Evolutionary conservation across 345 rosid genomes (phyloP), one percentile per base, ranked within the genome.

Genomic region (Arabidopsis thaliana): DNA sequence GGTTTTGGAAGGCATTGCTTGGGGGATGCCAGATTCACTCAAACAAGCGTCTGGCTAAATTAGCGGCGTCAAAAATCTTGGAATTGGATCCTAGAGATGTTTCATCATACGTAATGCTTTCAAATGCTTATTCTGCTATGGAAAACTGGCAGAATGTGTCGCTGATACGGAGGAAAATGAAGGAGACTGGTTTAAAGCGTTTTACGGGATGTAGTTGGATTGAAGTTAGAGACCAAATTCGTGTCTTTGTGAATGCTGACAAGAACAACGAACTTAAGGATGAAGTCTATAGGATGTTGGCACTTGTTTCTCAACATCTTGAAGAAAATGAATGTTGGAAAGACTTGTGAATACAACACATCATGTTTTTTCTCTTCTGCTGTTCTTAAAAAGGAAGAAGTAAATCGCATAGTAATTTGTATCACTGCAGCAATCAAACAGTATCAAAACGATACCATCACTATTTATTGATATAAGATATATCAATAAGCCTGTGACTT

Each of bases 1-100:
- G 96, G 67, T 90, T 93, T 59, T 93, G 98, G 95, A 90, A 90
- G 63, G 93, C 96, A 57, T 76, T 89, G 68, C 96, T 89, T 16
- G 86, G 90, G n/a, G 98, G 98, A 57, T 90, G 96, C 79, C 88
- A 78, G 74, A 86, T 87, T 48, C 93, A 90, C 60, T 85, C 86
- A 20, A 93, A 90, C 63, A 67, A 52, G 56, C 80, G 74, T 73
- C 37, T 88, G 71, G 86, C 85, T 14, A 84, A 80, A 25, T 44
- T 90, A 45, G 96, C 86, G 0, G 87, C 93, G 5, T 46, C 68
- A 2, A 87, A 81, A 56, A 87, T 93, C 75, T 50, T 83, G 57
- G 91, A 82, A 28, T 78, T 87, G 82, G 90, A 88, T 73, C 95
- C 96, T 0, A 82, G 50, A 53, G 96, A 93, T 41, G 91, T 86